Base-by-base conservation (phyloP, 106 monocot species). In the Apostasia shenzhenica region DNA sequence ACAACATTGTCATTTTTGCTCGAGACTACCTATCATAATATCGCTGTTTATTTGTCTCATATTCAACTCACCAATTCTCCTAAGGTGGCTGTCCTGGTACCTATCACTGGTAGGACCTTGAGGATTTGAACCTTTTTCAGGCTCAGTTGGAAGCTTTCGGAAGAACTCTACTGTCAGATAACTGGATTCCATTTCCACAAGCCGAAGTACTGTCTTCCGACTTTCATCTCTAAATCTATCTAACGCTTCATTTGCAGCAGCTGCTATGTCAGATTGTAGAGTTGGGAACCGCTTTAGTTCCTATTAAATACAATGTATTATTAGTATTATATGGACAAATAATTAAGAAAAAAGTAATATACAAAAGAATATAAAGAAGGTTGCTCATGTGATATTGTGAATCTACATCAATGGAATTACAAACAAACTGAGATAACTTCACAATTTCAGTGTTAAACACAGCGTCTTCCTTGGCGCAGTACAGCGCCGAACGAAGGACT, bases 81-180 rank as follows among this genome's bases (percentile, higher is more conserved):
- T 79, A 2, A 86, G 81, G 59, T 86, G 81, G 3, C 69, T 67
- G 6, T 86, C 85, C 47, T 75, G 75, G 39, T 86, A 86, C 75
- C 85, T 68, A 62, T 86, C 85, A 48, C 70, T 78, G 4, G 81
- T 75, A 10, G 80, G 76, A 59, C 77, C 75, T 50, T 75, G 67
- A 1, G 78, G 75, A 78, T 81, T 79, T 55, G 81, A 78, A 42
- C 84, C 84, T 76, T 80, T 80, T 59, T 86, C 85, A 61, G 74
- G 47, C 58, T 86, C 85, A n/a, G 77, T 71, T 60, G 85, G 85
- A 55, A 86, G 81, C 63, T 82, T 86, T 54, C 85, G 63, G 69
- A 86, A 86, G 78, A 86, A 86, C 59, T 86, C 85, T 48, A 86
- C 85, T n/a, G 85, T 86, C 14, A 86, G 66, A 72, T 86, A 86